Conservation (phyloP, 1,284 basidiomycete genomes). For the Fistulina hepatica region DNA sequence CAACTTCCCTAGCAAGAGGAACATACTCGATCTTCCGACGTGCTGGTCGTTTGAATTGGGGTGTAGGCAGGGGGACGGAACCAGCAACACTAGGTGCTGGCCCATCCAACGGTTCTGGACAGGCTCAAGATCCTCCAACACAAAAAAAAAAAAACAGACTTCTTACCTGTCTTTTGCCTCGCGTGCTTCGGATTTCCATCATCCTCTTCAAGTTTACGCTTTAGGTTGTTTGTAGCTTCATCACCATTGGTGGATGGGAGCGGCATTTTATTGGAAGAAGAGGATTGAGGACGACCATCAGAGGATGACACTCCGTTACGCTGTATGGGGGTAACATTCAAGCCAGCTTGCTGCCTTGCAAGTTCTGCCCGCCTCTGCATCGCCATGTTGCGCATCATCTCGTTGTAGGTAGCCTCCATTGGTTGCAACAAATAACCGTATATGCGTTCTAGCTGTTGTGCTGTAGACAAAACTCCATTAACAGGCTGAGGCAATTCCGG, state of each 20-base stretch:
- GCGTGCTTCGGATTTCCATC: constrained; percentile 56
- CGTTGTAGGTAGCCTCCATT: not conserved
- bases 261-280: too few relatives aligned
- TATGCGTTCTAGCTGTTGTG: not conserved
- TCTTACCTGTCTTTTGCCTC: constrained; percentile 55
- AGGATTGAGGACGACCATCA: not conserved
- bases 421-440: too few relatives aligned
- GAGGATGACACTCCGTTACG: too few relatives aligned
- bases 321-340: too few relatives aligned
- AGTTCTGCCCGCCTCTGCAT: not conserved
- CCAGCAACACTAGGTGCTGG: not conserved
- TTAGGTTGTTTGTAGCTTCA: too few relatives aligned
- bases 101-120: constrained; percentile 22
- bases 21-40: constrained; percentile 88
- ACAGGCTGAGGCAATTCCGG: not conserved
- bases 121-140: constrained; percentile 35
- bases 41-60: constrained; percentile 31
- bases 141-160: constrained; percentile 16
- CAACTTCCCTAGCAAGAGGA: constrained; percentile 68
- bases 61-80: not conserved
- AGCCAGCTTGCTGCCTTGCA: too few relatives aligned
- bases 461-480: not conserved
- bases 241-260: too few relatives aligned
- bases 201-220: constrained; percentile 59
- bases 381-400: not conserved